Evolutionary conservation across 208 protist genomes (phyloP).

Genomic region (Acanthamoeba triangularis): DNA sequence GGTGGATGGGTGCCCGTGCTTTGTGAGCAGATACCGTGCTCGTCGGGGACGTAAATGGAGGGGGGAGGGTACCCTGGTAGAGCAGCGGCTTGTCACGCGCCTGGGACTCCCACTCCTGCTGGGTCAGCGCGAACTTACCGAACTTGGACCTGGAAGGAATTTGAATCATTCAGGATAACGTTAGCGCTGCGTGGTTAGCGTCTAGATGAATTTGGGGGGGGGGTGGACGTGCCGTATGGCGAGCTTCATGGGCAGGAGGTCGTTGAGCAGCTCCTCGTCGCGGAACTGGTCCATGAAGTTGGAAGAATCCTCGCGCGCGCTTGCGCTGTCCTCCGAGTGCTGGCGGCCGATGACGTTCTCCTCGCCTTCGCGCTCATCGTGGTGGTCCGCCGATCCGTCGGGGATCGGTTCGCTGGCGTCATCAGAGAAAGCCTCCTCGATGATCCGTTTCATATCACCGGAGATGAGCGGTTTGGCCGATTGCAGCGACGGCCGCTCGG

Average conservation of each 20-base stretch:
- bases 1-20: too few relatives aligned
- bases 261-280: constrained; percentile 28
- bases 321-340: background rate
- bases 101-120: background rate
- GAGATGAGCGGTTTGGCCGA: background rate
- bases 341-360: background rate
- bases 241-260: constrained; percentile 18
- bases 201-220: too few relatives aligned
- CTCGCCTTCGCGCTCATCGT: background rate
- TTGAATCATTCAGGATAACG: too few relatives aligned
- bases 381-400: background rate
- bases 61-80: constrained; percentile 39
- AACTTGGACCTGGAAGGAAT: constrained; percentile 5
- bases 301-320: background rate
- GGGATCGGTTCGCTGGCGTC: background rate
- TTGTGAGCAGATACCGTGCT: too few relatives aligned
- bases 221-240: background rate
- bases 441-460: background rate
- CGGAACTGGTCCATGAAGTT: constrained; percentile 29
- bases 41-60: too few relatives aligned
- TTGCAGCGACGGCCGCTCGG: background rate
- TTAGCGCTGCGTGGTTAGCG: too few relatives aligned
- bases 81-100: constrained; percentile 9
- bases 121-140: constrained; percentile 33
- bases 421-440: background rate